Conservation (phyloP, 768 basidiomycete species). For the Lactarius vividus region DNA sequence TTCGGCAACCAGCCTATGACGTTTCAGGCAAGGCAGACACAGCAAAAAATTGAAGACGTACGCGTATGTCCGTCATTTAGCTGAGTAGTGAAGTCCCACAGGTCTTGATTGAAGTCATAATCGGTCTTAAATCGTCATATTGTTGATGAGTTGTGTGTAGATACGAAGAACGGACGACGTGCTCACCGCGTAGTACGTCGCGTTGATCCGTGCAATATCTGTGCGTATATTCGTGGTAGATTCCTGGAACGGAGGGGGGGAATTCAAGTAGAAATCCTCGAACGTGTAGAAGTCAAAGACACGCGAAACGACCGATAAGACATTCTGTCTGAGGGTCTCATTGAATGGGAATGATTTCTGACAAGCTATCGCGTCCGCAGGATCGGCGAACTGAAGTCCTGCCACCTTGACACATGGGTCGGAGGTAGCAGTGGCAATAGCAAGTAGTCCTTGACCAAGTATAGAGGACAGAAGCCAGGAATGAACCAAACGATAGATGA, state of each 20-base stretch:
- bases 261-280: slow-evolving; percentile 39
- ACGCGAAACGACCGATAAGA: slow-evolving; percentile 34
- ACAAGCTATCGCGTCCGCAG: slow-evolving; percentile 51
- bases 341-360: slow-evolving; percentile 40
- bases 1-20: slow-evolving; percentile 51
- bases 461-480: neutral
- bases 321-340: slow-evolving; percentile 39
- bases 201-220: slow-evolving; percentile 47
- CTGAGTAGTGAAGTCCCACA: slow-evolving; percentile 56
- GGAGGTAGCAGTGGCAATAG: neutral
- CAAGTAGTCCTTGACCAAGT: neutral
- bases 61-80: slow-evolving; percentile 68
- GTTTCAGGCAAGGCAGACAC: neutral
- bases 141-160: neutral
- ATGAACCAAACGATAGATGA: neutral
- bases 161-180: neutral
- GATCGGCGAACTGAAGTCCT: slow-evolving; percentile 44
- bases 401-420: slow-evolving; percentile 39
- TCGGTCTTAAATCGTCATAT: slow-evolving; percentile 45
- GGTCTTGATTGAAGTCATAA: slow-evolving; percentile 59
- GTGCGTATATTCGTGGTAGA: slow-evolving; percentile 49
- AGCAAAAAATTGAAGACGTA: slow-evolving; percentile 31
- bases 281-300: slow-evolving; percentile 43
- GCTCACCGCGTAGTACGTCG: slow-evolving; percentile 45
- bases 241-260: slow-evolving; percentile 41